A percentile compares a stretch with the other conserved stretches of the same genome.
Evolutionary conservation across 257 asterid species (phyloP).

Genomic region (Capsicum rhomboideum): DNA sequence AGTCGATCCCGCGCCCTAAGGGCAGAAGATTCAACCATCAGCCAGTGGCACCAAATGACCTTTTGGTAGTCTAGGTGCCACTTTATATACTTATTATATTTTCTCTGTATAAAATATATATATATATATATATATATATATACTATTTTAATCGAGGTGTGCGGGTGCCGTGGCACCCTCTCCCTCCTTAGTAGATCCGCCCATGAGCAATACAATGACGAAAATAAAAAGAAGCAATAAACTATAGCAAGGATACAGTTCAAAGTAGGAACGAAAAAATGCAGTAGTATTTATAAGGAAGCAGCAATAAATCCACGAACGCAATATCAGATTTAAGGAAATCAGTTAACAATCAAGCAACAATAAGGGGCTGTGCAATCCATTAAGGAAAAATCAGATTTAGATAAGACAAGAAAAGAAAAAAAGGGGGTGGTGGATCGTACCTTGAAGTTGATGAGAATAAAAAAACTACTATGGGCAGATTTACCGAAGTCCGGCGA

Average conservation of each 20-base stretch:
- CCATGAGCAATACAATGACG: background rate
- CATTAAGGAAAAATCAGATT: background rate
- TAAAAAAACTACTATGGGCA: too few species aligned
- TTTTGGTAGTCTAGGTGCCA: too few species aligned
- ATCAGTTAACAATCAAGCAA: background rate
- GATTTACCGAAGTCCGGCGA: too few species aligned
- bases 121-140: too few species aligned
- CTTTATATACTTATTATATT: too few species aligned
- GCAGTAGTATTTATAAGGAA: background rate
- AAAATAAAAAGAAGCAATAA: background rate
- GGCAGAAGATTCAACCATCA: too few species aligned
- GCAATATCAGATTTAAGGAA: background rate
- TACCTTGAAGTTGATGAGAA: background rate
- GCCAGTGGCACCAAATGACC: too few species aligned
- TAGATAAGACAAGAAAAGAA: background rate
- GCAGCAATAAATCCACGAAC: background rate
- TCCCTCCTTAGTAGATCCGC: too few species aligned
- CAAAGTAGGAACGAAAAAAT: background rate
- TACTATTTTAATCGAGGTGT: too few species aligned
- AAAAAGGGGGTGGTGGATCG: background rate
- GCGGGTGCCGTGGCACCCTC: too few species aligned
- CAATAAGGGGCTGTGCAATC: background rate
- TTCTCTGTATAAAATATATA: too few species aligned
- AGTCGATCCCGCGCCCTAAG: too few species aligned
- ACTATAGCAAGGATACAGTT: background rate